Evolutionary conservation across 768 basidiomycete genomes (phyloP), one percentile per base, ranked within the genome.

Genomic region (Boletus vermiculosoides): DNA sequence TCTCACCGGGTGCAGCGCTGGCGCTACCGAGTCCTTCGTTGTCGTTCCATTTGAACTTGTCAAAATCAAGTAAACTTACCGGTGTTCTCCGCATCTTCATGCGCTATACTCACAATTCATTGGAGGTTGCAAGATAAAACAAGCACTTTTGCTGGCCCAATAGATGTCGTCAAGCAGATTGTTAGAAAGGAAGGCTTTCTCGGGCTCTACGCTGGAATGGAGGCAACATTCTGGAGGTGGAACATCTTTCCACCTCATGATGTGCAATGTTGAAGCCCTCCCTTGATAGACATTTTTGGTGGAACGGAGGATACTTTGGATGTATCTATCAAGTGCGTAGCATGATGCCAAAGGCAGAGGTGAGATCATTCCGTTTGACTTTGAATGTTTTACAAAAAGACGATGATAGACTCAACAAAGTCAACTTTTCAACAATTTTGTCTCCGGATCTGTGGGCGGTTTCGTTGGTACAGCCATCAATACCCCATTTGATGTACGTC

Each of bases 31-130:
- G 78, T 91, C 89, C 62, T 85, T 98, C 66, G 88, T 94, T 33
- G 91, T 98, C 42, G 95, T 98, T 1, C 97, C 97, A 0, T 99
- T 98, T 66, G 97, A 99, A 73, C 84, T 94, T 23, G 92, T 94
- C 52, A 94, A 94, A 71, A 94, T 94, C 73, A 89, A 86, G 89
- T 71, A 45, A 50, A 41, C 30, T 30, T n/a, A 11, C 22, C 1
- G 82, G 55, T 15, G 72, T 66, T 13, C 64, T 10, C 20, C 10
- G 28, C 18, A 40, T 44, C 30, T 33, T 34, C 25, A 2, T n/a
- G 12, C n/a, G 3, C 1, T 37, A 15, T 54, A 15, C 45, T 60
- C 55, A 63, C 40, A 16, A 12, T 45, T 47, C 4, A 41, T 16
- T 39, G 10, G 57, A 88, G 92, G 65, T 76, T 98, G 37, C 97